Evolutionary conservation across 805 yeast genomes (phyloP).

Genomic region (Candida ponderosae): DNA sequence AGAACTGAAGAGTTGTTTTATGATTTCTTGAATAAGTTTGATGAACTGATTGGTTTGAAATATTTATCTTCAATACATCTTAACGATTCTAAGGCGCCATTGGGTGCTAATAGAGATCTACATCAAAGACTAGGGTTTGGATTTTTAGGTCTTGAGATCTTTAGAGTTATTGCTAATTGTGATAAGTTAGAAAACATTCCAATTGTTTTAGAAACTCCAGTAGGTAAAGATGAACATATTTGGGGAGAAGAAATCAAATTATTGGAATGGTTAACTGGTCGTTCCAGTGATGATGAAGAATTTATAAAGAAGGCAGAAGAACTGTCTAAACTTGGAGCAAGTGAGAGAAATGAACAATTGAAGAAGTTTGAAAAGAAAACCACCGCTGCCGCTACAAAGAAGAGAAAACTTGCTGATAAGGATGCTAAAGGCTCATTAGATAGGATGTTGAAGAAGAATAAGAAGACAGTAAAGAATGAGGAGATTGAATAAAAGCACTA

Average conservation of each 20-base stretch:
- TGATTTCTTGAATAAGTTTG: conserved; percentile 72
- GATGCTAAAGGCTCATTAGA: neutral
- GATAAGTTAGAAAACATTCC: conserved; percentile 60
- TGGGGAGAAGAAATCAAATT: conserved; percentile 80
- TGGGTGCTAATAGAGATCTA: conserved; percentile 82
- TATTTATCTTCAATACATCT: conserved; percentile 78
- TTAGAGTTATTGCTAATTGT: conserved; percentile 69
- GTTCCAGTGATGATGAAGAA: conserved; percentile 44
- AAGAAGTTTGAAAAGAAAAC: conserved; percentile 55
- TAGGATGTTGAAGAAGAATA: neutral
- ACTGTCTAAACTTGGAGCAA: conserved; percentile 52
- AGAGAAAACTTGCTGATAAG: conserved; percentile 10
- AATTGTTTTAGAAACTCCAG: conserved; percentile 83
- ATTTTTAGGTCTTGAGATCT: conserved; percentile 79
- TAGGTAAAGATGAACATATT: conserved; percentile 49
- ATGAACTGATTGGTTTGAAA: conserved; percentile 61
- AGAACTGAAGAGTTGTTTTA: conserved; percentile 48
- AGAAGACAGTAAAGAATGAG: neutral
- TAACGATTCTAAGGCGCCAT: conserved; percentile 92
- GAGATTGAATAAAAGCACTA: neutral
- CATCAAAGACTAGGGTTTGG: conserved; percentile 90
- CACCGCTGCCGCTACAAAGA: conserved; percentile 24
- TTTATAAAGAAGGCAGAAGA: conserved; percentile 37
- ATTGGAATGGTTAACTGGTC: conserved; percentile 74
- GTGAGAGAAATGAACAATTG: conserved; percentile 62